Evolutionary conservation across 805 yeast genomes (phyloP), one percentile per base, ranked within the genome.

Genomic region (Metschnikowia anglica): DNA sequence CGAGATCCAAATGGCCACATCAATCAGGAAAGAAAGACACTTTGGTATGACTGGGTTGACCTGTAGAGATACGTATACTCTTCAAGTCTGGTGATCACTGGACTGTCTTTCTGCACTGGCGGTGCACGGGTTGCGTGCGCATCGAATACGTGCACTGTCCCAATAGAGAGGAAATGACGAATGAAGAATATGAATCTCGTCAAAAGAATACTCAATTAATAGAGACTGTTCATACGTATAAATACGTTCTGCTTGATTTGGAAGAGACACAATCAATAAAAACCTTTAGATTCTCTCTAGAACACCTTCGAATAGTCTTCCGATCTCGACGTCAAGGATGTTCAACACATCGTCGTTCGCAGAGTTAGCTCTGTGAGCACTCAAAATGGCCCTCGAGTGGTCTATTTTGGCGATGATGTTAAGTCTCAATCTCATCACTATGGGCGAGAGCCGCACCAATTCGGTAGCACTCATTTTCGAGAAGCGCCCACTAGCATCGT

Each of bases 381-480:
- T 13, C 11, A 47, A 27, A 11, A 17, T 25, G n/a, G 39, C 40
- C 4, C 52, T 32, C 6, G 47, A 34, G 13, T 47, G 52, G 3
- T 62, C 66, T 10, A 66, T 30, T 36, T 59, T 59, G 2, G 58
- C 41, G 2, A 66, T 59, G 3, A 79, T 54, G 15, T 59, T 65
- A 3, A 73, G 52, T 34, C 85, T 63, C 19, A 81, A 61, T 20
- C 84, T 62, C 49, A 76, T 77, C 0, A 78, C 77, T 13, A 80
- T 76, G 1, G 80, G 76, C 23, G 65, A 61, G 16, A 80, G 63
- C 42, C 86, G 63, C 4, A 79, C 76, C 3, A 60, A 54, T 40
- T 79, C 83, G 0, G 86, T 81, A 6, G 59, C 61, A 23, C 66
- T 69, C 59, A 78, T 59, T 30, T 58, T 60, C 18, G 28, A 23